These are phyloP conservation scores for Hypericum androsaemum DNA, from an alignment of 345 rosid species.

Conservation along the genomic window DNA sequence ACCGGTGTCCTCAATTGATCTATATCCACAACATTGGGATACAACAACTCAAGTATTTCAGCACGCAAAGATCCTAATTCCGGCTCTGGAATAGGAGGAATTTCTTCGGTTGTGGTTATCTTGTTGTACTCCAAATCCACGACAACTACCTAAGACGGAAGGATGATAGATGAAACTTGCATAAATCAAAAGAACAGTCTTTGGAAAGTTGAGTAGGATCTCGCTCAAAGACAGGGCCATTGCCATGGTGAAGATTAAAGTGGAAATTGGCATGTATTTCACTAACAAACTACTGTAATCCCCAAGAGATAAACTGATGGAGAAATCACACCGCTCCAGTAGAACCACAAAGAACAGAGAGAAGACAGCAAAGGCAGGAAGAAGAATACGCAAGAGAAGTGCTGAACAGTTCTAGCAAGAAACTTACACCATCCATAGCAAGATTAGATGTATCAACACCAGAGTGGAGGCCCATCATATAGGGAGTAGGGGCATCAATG, in stretches of 20 bases:
- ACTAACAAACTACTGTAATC: no score
- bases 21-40: slow-evolving; percentile 79
- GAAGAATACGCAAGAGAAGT: neutral
- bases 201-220: no score
- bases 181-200: no score
- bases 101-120: slow-evolving; percentile 82
- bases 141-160: slow-evolving; percentile 69
- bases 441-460: slow-evolving; percentile 77
- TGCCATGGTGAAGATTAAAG: no score
- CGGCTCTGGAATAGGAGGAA: slow-evolving; percentile 93
- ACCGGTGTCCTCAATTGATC: slow-evolving; percentile 64
- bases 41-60: slow-evolving; percentile 66
- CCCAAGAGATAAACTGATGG: no score
- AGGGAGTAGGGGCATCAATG: slow-evolving; percentile 98
- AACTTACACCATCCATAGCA: slow-evolving; percentile 96
- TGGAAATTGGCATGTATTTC: no score
- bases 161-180: neutral
- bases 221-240: no score
- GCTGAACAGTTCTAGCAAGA: slow-evolving; percentile 2
- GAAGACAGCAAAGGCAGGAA: no score
- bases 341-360: no score
- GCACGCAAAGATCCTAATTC: slow-evolving; percentile 68
- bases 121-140: slow-evolving; percentile 91
- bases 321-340: no score
- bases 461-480: slow-evolving; percentile 99